A percentile compares a stretch with the other conserved stretches of the same genome.
Evolutionary conservation across 345 rosid species (phyloP).

Genomic region (Eucalyptus polyanthemos): DNA sequence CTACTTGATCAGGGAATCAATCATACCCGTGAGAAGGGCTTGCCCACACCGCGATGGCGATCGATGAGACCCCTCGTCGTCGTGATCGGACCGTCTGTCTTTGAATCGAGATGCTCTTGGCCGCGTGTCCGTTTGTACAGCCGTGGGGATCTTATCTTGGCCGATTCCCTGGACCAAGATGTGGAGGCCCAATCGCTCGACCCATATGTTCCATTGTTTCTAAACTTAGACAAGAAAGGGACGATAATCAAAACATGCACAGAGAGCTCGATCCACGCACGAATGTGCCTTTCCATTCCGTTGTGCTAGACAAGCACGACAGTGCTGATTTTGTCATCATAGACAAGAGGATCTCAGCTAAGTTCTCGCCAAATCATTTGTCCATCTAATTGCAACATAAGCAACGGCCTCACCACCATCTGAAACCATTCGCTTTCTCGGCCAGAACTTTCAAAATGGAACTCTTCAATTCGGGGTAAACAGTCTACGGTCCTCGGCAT

Average conservation of each 20-base stretch:
- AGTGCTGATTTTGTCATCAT: neutral
- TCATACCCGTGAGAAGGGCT: neutral
- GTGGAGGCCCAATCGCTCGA: neutral
- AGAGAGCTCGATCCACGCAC: neutral
- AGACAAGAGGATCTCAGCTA: neutral
- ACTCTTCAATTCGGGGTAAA: neutral
- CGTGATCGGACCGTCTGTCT: neutral
- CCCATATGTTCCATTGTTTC: neutral
- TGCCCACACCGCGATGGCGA: neutral
- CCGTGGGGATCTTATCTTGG: neutral
- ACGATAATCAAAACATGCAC: neutral
- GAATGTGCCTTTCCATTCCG: neutral
- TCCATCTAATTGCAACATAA: neutral
- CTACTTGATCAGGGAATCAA: neutral
- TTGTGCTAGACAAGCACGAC: neutral
- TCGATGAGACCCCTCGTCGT: neutral
- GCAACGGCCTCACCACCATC: neutral
- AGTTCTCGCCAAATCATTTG: neutral
- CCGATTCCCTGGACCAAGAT: neutral
- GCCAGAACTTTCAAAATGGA: neutral
- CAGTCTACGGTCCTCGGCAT: neutral
- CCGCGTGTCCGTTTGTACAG: neutral
- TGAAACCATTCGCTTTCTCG: neutral
- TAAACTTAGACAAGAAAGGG: neutral
- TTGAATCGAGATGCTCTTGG: neutral